phyloP scores from a whole-genome alignment of 495 filamentous ascomycete genomes.

The Geoglossum glabrum region DNA sequence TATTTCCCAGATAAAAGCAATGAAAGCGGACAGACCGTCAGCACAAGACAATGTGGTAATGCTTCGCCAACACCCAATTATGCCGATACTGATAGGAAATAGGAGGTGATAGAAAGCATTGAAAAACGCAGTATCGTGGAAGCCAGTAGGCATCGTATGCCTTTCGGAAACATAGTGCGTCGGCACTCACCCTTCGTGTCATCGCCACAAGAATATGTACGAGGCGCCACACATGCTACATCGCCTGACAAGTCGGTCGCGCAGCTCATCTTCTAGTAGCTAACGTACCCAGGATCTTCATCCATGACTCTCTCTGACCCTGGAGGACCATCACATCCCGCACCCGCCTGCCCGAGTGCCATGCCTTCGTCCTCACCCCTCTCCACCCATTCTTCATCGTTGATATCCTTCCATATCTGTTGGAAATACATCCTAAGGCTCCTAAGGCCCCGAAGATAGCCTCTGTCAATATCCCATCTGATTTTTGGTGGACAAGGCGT shows the following conservation, averaged over 20 bases:
- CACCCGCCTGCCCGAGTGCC: slow-evolving; percentile 9
- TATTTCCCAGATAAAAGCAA: background rate
- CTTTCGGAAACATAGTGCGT: background rate
- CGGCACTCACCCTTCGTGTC: background rate
- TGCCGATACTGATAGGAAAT: background rate
- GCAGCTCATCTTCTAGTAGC: slow-evolving; percentile 2
- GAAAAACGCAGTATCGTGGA: background rate
- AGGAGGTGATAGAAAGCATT: background rate
- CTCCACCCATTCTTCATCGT: slow-evolving; percentile 30
- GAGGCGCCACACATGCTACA: background rate
- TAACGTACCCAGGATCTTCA: slow-evolving; percentile 16
- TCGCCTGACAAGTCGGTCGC: background rate
- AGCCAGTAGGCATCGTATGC: background rate
- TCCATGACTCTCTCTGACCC: slow-evolving; percentile 14
- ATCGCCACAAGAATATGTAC: background rate
- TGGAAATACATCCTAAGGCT: slow-evolving; percentile 71
- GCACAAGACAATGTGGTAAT: background rate
- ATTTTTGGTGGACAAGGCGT: slow-evolving; percentile 64
- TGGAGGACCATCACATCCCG: slow-evolving; percentile 12
- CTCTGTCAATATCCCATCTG: slow-evolving; percentile 62
- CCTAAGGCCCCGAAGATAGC: slow-evolving; percentile 72
- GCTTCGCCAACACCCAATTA: background rate
- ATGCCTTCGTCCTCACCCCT: slow-evolving; percentile 20
- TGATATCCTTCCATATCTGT: slow-evolving; percentile 64
- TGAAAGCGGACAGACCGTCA: background rate